Percentiles rank a stretch among this genome's conserved stretches.
Conservation (phyloP, 2,329 filamentous ascomycete species). For the Verticillium tricorpus region DNA sequence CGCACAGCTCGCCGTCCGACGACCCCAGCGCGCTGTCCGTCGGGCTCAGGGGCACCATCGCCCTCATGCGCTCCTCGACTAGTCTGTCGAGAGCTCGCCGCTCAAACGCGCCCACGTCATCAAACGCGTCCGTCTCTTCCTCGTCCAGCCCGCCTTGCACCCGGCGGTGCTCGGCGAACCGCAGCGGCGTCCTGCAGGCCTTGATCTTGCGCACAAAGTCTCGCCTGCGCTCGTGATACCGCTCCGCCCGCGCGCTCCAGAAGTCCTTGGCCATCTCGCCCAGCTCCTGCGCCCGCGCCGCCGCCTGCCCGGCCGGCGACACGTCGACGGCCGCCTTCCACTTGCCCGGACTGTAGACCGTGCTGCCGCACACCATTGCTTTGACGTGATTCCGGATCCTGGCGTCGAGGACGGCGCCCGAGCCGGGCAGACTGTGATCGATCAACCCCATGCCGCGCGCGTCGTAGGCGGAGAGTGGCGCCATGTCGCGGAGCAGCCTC, state of each 20-base stretch:
- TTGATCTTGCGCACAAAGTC: conserved; percentile 36
- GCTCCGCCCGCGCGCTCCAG: conserved; percentile 28
- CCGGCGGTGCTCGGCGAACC: conserved; percentile 33
- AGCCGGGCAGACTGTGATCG: conserved; percentile 31
- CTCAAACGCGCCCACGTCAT: conserved; percentile 21
- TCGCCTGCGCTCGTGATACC: conserved; percentile 31
- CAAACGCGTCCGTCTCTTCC: conserved; percentile 30
- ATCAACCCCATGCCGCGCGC: conserved; percentile 32
- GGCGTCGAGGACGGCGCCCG: conserved; percentile 25
- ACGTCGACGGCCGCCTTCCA: conserved; percentile 32
- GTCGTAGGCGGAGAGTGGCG: conserved; percentile 29
- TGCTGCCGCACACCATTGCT: conserved; percentile 19
- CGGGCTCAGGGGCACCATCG: background rate
- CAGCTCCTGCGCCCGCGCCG: conserved; percentile 29
- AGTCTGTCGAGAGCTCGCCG: conserved; percentile 7
- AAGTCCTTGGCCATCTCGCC: conserved; percentile 37
- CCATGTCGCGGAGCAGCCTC: conserved; percentile 29
- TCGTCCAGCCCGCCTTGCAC: conserved; percentile 22
- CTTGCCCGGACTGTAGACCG: conserved; percentile 6
- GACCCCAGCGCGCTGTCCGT: background rate
- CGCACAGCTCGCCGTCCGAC: background rate
- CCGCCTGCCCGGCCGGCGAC: conserved; percentile 23
- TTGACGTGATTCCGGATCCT: conserved; percentile 28
- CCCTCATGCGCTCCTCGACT: background rate
- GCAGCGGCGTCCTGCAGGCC: conserved; percentile 28